These are phyloP conservation scores for Kuraishia cidri DNA, from an alignment of 805 yeast genomes.

Conservation along the genomic window DNA sequence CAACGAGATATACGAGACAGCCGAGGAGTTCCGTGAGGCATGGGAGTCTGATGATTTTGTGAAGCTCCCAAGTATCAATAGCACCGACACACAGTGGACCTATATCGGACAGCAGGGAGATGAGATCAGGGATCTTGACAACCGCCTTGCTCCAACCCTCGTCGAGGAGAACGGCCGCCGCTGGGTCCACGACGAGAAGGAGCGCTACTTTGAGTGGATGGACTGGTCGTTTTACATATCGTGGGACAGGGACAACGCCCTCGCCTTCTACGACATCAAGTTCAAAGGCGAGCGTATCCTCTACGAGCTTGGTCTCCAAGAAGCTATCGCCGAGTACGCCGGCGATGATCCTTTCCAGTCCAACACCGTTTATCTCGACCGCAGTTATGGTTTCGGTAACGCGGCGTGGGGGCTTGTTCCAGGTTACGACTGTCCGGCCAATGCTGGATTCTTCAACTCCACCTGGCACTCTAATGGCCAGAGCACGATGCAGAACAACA, in stretches of 20 bases:
- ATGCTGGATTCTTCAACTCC: slow-evolving; percentile 16
- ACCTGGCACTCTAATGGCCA: slow-evolving; percentile 15
- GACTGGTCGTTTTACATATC: slow-evolving; percentile 17
- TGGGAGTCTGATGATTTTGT: slow-evolving; percentile 10
- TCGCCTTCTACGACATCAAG: slow-evolving; percentile 14
- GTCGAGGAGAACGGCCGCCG: slow-evolving; percentile 18
- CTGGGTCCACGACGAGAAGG: slow-evolving; percentile 14
- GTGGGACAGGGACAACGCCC: slow-evolving; percentile 16
- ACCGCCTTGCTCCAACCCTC: slow-evolving; percentile 12
- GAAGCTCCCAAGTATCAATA: slow-evolving; percentile 6
- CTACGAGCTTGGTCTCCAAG: slow-evolving; percentile 17
- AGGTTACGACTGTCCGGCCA: slow-evolving; percentile 19
- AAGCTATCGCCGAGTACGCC: slow-evolving; percentile 19
- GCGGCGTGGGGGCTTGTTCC: slow-evolving; percentile 16
- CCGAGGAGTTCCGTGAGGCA: slow-evolving; percentile 14
- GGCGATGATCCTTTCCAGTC: slow-evolving; percentile 21
- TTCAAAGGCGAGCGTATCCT: slow-evolving; percentile 19
- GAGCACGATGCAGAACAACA: slow-evolving; percentile 14
- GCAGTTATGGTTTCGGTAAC: slow-evolving; percentile 18
- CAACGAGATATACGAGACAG: slow-evolving; percentile 11
- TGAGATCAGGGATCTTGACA: slow-evolving; percentile 7
- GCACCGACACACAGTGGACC: slow-evolving; percentile 4
- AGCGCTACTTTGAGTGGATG: slow-evolving; percentile 19
- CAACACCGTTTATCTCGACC: slow-evolving; percentile 14
- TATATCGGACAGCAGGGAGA: slow-evolving; percentile 8